phyloP scores from a whole-genome alignment of 1,284 basidiomycete species.

The Apiotrichum brassicae region DNA sequence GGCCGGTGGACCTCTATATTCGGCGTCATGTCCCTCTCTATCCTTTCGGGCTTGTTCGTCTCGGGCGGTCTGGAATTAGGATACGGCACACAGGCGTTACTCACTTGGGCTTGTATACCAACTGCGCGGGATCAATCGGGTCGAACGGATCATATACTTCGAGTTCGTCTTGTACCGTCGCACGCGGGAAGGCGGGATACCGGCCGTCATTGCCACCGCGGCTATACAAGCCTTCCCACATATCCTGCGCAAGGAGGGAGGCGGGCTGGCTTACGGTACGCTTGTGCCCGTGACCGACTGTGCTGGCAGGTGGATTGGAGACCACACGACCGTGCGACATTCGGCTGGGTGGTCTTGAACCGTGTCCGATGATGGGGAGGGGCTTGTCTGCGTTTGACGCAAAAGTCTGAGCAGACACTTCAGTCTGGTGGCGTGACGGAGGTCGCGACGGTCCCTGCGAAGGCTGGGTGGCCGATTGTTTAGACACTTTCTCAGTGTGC shows the following conservation, averaged over 20 bases:
- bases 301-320: neutral
- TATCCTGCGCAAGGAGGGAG: neutral
- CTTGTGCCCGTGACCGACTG: neutral
- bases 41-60: neutral
- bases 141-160: neutral
- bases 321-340: neutral
- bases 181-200: constrained; percentile 26
- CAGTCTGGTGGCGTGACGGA: no score
- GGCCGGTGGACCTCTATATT: neutral
- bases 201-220: constrained; percentile 20
- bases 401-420: no score
- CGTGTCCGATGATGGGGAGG: constrained; percentile 13
- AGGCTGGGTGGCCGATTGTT: no score
- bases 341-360: neutral
- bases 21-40: neutral
- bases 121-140: neutral
- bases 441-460: no score
- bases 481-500: no score
- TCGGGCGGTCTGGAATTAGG: neutral
- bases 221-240: neutral
- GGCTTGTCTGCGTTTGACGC: constrained; percentile 22
- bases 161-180: neutral
- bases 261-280: neutral
- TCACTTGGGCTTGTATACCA: neutral
- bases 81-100: neutral